Evolutionary conservation across 164 flowering plant genomes (phyloP).

Genomic region (Chimonanthus salicifolius): DNA sequence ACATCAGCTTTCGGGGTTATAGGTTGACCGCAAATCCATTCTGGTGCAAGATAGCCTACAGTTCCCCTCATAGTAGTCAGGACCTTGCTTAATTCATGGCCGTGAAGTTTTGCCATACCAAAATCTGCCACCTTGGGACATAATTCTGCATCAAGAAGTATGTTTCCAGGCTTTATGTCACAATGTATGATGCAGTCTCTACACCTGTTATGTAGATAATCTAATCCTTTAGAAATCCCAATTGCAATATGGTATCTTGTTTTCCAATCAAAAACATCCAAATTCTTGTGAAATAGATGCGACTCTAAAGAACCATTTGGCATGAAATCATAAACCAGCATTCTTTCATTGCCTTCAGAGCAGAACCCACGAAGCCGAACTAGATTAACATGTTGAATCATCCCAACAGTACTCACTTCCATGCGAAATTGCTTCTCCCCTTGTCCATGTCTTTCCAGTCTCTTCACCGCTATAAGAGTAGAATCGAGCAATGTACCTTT

Average conservation of each 20-base stretch:
- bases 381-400: constrained; percentile 54
- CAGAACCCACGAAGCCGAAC: constrained; percentile 56
- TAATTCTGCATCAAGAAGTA: constrained; percentile 36
- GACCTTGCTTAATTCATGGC: constrained; percentile 48
- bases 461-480: constrained; percentile 46
- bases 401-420: constrained; percentile 53
- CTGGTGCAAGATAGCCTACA: constrained; percentile 55
- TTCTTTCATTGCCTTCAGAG: constrained; percentile 36
- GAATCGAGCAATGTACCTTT: constrained; percentile 45
- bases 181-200: constrained; percentile 53
- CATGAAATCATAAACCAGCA: constrained; percentile 57
- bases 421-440: constrained; percentile 58
- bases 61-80: constrained; percentile 59
- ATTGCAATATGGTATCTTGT: constrained; percentile 42
- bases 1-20: constrained; percentile 53
- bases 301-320: constrained; percentile 40
- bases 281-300: constrained; percentile 4
- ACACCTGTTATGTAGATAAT: constrained; percentile 54
- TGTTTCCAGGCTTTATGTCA: constrained; percentile 61
- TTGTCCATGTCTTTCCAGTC: constrained; percentile 40
- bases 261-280: constrained; percentile 28
- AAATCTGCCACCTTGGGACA: constrained; percentile 52
- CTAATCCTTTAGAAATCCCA: constrained; percentile 42
- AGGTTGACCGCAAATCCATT: constrained; percentile 49
- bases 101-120: constrained; percentile 53